Percentiles rank a stretch among this genome's conserved stretches.
phyloP scores from a whole-genome alignment of 1,284 basidiomycete genomes.

The Abortiporus biennis region DNA sequence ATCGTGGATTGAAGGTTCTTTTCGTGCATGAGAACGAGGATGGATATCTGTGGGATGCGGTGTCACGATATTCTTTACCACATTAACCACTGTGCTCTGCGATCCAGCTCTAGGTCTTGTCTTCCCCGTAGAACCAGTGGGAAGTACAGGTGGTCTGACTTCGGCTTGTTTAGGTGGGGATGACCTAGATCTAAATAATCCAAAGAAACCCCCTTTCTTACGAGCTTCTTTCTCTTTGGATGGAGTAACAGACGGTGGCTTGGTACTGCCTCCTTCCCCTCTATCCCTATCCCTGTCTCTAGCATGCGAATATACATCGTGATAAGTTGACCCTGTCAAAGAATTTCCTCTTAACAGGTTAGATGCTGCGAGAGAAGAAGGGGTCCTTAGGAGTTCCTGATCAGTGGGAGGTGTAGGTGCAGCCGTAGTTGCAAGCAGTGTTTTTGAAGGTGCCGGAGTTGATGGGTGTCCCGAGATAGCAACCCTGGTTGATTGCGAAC shows the following conservation, averaged over 20 bases:
- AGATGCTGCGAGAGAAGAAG: conserved; percentile 25
- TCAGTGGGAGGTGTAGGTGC: conserved; percentile 14
- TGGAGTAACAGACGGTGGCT: conserved; percentile 11
- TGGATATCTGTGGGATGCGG: conserved; percentile 13
- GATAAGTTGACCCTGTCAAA: no score
- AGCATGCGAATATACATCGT: no score
- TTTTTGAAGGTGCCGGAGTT: conserved; percentile 14
- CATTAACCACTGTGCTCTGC: conserved; percentile 17
- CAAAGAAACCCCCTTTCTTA: conserved; percentile 28
- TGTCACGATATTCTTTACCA: conserved; percentile 16
- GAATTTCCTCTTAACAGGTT: conserved; percentile 15
- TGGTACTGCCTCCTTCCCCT: conserved; percentile 4
- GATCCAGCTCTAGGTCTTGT: conserved; percentile 21
- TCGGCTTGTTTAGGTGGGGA: conserved; percentile 26
- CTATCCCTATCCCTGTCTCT: no score
- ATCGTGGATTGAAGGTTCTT: conserved; percentile 19
- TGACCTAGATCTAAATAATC: conserved; percentile 32
- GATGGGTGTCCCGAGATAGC: conserved; percentile 16
- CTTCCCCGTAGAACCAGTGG: conserved; percentile 15
- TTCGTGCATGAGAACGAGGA: conserved; percentile 17
- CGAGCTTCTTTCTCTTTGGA: conserved; percentile 21
- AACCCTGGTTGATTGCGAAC: conserved; percentile 10
- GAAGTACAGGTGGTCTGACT: conserved; percentile 14
- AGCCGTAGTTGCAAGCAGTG: conserved; percentile 3
- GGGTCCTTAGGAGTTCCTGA: conserved; percentile 22